These are phyloP conservation scores for Volvariella surrecta DNA, from an alignment of 1,284 basidiomycete species.

Conservation along the genomic window DNA sequence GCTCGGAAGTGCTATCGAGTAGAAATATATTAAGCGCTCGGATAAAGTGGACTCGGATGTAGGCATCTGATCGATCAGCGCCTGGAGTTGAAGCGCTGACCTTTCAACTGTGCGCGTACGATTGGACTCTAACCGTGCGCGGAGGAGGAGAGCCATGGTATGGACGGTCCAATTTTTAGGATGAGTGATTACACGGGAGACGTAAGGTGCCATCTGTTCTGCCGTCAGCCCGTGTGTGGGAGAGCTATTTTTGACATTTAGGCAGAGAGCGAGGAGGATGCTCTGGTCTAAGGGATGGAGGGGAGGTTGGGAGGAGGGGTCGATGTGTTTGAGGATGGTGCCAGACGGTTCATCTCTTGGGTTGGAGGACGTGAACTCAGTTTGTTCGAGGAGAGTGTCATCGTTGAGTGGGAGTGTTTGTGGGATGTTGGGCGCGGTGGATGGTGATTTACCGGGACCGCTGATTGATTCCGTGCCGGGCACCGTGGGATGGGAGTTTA, in stretches of 20 bases:
- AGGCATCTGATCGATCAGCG: conserved; percentile 92
- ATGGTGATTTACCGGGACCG: too few relatives aligned
- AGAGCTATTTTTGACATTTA: conserved; percentile 84
- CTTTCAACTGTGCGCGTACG: conserved; percentile 89
- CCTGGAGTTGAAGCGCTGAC: conserved; percentile 83
- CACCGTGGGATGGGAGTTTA: conserved; percentile 9
- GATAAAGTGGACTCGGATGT: conserved; percentile 63
- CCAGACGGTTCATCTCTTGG: conserved; percentile 26
- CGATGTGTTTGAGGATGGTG: conserved; percentile 49
- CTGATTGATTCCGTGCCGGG: too few relatives aligned
- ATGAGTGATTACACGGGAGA: conserved; percentile 78
- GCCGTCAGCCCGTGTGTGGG: conserved; percentile 81
- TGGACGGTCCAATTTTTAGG: conserved; percentile 91
- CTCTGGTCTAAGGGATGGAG: conserved; percentile 89
- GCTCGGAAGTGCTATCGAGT: conserved; percentile 74
- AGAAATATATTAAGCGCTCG: conserved; percentile 75
- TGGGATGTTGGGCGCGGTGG: conserved; percentile 36
- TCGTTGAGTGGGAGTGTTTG: conserved; percentile 85
- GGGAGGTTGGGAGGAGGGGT: conserved; percentile 79
- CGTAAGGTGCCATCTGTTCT: conserved; percentile 88
- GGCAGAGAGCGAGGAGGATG: conserved; percentile 82
- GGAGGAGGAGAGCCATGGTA: conserved; percentile 88
- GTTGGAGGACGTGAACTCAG: conserved; percentile 74
- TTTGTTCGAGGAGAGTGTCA: conserved; percentile 93
- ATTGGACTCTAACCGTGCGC: conserved; percentile 79